Base-by-base conservation (phyloP, 805 yeast genomes). In the Saturnispora mendoncae region DNA sequence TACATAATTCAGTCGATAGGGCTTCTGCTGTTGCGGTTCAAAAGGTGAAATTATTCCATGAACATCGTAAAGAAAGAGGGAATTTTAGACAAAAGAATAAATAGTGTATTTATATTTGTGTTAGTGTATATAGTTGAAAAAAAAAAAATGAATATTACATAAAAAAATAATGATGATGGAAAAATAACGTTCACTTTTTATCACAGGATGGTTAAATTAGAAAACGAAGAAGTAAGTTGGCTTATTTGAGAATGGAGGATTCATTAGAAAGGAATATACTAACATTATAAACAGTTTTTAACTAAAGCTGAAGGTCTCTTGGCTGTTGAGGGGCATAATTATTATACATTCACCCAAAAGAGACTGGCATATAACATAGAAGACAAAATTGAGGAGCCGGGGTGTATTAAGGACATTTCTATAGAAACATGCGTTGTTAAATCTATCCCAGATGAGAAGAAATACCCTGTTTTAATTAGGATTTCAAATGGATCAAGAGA, bases 1-100 rank as follows among this genome's bases (percentile, higher is more conserved):
- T 92, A 43, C 84, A 85, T 54, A 82, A 82, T 44, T 80, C 92
- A 30, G 96, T 92, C 24, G 97, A 88, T 49, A 82, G 83, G 51
- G 97, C 97, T 10, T 76, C 80, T 49, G 84, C 95, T 32, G 94
- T 85, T 62, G 94, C 97, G 12, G 84, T 87, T 39, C 78, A 76
- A 50, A 81, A 74, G 61, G 81, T 76, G 65, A 84, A 80, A 61
- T 83, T 76, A 49, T 66, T 72, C 58, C 88, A 77, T 29, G 53
- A 53, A 12, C 51, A 51, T 34, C 40, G 50, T 38, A 47, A 47
- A 19, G 39, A 35, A 13, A 41, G 36, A 28, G 34, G 33, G 14
- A 24, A 19, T n/a, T 33, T 26, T 21, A 34, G 24, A 20, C 28
- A 9, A 4, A 26, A 39, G 24, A 29, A n/a, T 14, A 23, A 14